A percentile compares a stretch with the other conserved stretches of the same genome.
Evolutionary conservation across 345 rosid species (phyloP).

Genomic region (Acer campestre): DNA sequence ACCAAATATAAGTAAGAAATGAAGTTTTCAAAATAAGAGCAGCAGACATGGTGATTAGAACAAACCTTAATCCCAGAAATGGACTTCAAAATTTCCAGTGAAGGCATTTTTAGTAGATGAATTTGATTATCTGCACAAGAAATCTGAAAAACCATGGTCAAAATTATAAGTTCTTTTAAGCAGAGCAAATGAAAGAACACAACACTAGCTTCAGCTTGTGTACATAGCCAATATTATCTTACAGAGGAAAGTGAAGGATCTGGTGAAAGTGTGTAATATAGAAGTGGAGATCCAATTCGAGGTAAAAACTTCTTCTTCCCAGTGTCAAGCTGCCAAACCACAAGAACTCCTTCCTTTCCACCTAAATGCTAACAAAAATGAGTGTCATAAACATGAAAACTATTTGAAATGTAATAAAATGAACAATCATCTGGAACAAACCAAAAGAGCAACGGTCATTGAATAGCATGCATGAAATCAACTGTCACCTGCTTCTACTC

Average conservation of each 20-base stretch:
- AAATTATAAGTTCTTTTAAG: slow-evolving; percentile 2
- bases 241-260: slow-evolving; percentile 90
- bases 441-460: neutral
- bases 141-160: slow-evolving; percentile 48
- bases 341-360: slow-evolving; percentile 97
- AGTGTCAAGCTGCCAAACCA: slow-evolving; percentile 95
- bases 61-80: slow-evolving; percentile 92
- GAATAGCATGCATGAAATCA: neutral
- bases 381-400: slow-evolving; percentile 5
- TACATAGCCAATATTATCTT: slow-evolving; percentile 30
- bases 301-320: slow-evolving; percentile 97
- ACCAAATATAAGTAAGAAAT: neutral
- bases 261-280: slow-evolving; percentile 68
- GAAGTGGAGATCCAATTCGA: slow-evolving; percentile 88
- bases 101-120: slow-evolving; percentile 86
- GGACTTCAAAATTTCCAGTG: slow-evolving; percentile 80
- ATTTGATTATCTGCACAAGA: slow-evolving; percentile 98
- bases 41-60: slow-evolving; percentile 15
- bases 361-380: slow-evolving; percentile 46
- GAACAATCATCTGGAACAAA: neutral
- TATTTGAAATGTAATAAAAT: neutral
- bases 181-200: slow-evolving; percentile 13
- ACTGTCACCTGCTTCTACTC: neutral
- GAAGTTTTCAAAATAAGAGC: neutral
- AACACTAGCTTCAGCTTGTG: neutral